Evolutionary conservation across 2,329 filamentous ascomycete species (phyloP).

Genomic region (Bipolaris oryzae): DNA sequence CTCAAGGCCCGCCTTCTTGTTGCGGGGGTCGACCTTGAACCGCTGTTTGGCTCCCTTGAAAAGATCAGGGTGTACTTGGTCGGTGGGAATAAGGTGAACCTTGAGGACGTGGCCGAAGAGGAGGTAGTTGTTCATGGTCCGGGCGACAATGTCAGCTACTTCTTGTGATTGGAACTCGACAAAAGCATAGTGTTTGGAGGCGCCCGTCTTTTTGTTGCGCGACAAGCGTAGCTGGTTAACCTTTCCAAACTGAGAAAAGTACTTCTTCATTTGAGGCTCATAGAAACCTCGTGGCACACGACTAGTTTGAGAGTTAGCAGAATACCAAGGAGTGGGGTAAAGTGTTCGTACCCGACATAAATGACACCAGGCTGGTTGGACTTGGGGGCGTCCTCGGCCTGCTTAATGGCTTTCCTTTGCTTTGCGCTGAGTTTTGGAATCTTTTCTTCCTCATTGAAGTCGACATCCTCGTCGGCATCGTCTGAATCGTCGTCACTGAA

Average conservation of each 20-base stretch:
- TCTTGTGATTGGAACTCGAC: constrained; percentile 80
- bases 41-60: constrained; percentile 91
- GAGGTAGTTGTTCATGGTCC: constrained; percentile 98
- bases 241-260: constrained; percentile 90
- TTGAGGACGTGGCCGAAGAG: constrained; percentile 94
- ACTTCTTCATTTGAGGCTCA: constrained; percentile 91
- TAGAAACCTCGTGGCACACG: constrained; percentile 96
- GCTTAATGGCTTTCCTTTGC: constrained; percentile 53
- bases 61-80: constrained; percentile 77
- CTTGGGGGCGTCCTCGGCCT: constrained; percentile 58
- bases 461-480: constrained; percentile 43
- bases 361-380: constrained; percentile 74
- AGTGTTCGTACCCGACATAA: constrained; percentile 71
- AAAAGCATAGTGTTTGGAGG: constrained; percentile 92
- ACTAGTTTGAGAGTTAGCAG: constrained; percentile 42
- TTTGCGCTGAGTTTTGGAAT: constrained; percentile 37
- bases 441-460: constrained; percentile 47
- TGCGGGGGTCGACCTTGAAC: constrained; percentile 87
- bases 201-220: constrained; percentile 88
- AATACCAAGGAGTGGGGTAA: background rate
- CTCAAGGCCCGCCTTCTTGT: constrained; percentile 78
- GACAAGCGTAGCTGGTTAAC: constrained; percentile 82
- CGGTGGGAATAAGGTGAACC: constrained; percentile 77
- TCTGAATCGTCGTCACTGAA: constrained; percentile 55
- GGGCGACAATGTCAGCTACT: constrained; percentile 88